phyloP scores from a whole-genome alignment of 2,329 filamentous ascomycete species.

The Periconia digitata region DNA sequence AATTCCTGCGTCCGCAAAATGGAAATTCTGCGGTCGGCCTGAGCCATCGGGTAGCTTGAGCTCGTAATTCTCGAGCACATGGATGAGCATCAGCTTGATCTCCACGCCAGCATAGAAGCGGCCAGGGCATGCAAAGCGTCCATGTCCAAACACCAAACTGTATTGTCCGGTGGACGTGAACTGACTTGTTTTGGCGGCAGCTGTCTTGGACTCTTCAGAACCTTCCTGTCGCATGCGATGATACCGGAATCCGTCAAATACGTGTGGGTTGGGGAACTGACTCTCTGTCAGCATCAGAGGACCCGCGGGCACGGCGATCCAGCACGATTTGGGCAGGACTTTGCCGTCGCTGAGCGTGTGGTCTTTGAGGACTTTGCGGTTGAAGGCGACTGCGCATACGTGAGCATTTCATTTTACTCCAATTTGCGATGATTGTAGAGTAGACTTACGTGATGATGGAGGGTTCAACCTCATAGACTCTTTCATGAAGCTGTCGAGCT shows the following conservation, averaged over 20 bases:
- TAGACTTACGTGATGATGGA: conserved; percentile 2
- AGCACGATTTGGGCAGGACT: conserved; percentile 1
- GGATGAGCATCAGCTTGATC: conserved; percentile 5
- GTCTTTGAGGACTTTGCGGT: neutral
- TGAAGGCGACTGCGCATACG: neutral
- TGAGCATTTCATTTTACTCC: no score
- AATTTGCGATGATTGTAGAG: no score
- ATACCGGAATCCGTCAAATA: conserved; percentile 3
- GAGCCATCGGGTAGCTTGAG: neutral
- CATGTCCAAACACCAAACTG: conserved; percentile 4
- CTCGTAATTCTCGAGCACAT: conserved; percentile 4
- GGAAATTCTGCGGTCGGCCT: neutral
- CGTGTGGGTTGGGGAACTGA: neutral
- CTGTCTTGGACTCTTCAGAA: neutral
- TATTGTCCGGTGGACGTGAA: neutral
- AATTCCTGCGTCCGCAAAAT: neutral
- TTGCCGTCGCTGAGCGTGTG: conserved; percentile 4
- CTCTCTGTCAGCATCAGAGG: neutral
- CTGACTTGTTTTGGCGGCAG: neutral
- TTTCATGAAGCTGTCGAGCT: conserved; percentile 8
- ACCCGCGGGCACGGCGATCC: neutral
- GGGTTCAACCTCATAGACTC: conserved; percentile 4
- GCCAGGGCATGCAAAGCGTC: conserved; percentile 6
- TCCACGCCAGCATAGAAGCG: conserved; percentile 4
- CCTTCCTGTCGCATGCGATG: conserved; percentile 1